Evolutionary conservation across 164 flowering plant genomes (phyloP), one percentile per base, ranked within the genome.

Genomic region (Paratinospora sagittata): DNA sequence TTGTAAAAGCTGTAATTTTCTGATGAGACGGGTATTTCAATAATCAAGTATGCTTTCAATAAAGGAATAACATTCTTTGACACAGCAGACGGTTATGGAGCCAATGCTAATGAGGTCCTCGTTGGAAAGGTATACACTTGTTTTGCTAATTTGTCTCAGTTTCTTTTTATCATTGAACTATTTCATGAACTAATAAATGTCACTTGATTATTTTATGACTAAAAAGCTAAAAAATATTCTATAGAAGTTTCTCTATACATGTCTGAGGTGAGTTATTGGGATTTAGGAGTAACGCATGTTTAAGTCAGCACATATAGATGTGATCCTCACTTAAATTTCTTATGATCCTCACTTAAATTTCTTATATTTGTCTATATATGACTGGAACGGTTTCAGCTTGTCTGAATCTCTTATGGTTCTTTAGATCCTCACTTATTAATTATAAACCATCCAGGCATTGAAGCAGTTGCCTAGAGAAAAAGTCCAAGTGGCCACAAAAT

Each of bases 61-160:
- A 78, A 80, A 55, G 90, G 94, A 67, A 78, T 88, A 68, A 89
- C 91, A 24, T 86, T 86, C 76, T 86, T 89, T 72, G 94, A 87
- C 69, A 88, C 90, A 12, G 74, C 90, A 27, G 89, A 87, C 82
- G 65, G 77, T 1, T 89, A 86, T 75, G 91, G 91, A 55, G 66
- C 77, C 69, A 62, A 76, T 68, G 63, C 82, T 3, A 89, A 89
- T n/a, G n/a, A n/a, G n/a, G n/a, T n/a, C n/a, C n/a, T n/a, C n/a
- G n/a, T n/a, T n/a, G n/a, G n/a, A n/a, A n/a, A n/a, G n/a, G n/a
- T n/a, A n/a, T n/a, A n/a, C n/a, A n/a, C n/a, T n/a, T n/a, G n/a
- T n/a, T n/a, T n/a, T n/a, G n/a, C n/a, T n/a, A n/a, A n/a, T n/a
- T n/a, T n/a, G n/a, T n/a, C n/a, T n/a, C n/a, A n/a, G n/a, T n/a